These are phyloP conservation scores for Helicocarpus griseus DNA, from an alignment of 2,329 filamentous ascomycete species.

Conservation along the genomic window DNA sequence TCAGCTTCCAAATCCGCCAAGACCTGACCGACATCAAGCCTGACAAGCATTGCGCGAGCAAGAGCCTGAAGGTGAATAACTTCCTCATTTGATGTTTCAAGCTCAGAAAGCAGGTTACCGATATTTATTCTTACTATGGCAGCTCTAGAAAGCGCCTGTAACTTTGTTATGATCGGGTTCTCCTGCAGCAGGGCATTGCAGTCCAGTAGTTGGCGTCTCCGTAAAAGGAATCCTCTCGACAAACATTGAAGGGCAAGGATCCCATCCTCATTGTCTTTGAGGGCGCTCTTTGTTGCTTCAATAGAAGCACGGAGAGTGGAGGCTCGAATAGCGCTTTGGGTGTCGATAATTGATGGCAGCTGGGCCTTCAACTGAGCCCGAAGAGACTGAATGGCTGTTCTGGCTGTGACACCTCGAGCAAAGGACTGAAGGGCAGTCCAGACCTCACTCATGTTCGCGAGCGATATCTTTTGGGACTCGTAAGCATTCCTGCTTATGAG, in stretches of 20 bases:
- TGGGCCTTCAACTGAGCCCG: constrained; percentile 22
- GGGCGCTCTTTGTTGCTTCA: constrained; percentile 22
- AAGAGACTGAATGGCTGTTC: constrained; percentile 20
- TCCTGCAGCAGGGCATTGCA: constrained; percentile 23
- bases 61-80: constrained; percentile 65
- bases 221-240: constrained; percentile 34
- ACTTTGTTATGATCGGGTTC: constrained; percentile 20
- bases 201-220: constrained; percentile 23
- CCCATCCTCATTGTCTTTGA: constrained; percentile 35
- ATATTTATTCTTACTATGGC: constrained; percentile 31
- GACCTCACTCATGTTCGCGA: constrained; percentile 31
- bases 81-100: constrained; percentile 58
- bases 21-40: constrained; percentile 62
- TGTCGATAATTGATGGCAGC: constrained; percentile 16
- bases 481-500: constrained; percentile 29
- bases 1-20: constrained; percentile 72
- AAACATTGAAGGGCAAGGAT: constrained; percentile 44
- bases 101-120: constrained; percentile 52
- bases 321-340: constrained; percentile 28
- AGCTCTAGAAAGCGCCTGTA: constrained; percentile 34
- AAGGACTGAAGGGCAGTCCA: constrained; percentile 39
- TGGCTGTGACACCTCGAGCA: constrained; percentile 29
- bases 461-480: constrained; percentile 28
- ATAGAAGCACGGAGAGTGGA: constrained; percentile 24
- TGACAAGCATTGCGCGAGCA: constrained; percentile 67